A percentile compares a stretch with the other conserved stretches of the same genome.
Evolutionary conservation across 2,329 filamentous ascomycete species (phyloP).

Genomic region (Beauveria varroae): DNA sequence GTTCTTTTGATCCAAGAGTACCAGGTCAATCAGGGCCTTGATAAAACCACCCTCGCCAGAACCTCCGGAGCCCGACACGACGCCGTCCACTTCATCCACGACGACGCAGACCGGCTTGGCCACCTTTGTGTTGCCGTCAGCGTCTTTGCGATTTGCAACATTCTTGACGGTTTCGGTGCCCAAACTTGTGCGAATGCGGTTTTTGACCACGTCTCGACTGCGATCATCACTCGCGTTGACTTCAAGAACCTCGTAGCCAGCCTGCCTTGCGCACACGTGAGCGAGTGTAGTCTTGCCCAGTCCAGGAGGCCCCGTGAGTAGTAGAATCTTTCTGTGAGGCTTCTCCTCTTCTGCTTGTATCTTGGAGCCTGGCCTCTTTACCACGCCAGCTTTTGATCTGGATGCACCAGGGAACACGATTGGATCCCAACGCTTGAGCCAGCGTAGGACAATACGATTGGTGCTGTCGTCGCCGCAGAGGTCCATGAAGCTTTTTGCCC

Average conservation of each 20-base stretch:
- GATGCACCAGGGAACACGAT: slow-evolving; percentile 78
- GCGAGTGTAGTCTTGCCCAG: slow-evolving; percentile 94
- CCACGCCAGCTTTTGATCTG: slow-evolving; percentile 45
- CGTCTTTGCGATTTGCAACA: slow-evolving; percentile 52
- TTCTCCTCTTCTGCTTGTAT: slow-evolving; percentile 58
- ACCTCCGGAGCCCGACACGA: slow-evolving; percentile 68
- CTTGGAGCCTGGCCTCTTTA: slow-evolving; percentile 34
- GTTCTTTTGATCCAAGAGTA: slow-evolving; percentile 81
- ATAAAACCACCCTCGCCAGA: slow-evolving; percentile 90
- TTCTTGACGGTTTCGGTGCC: slow-evolving; percentile 90
- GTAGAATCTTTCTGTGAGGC: slow-evolving; percentile 75
- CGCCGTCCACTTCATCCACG: slow-evolving; percentile 94
- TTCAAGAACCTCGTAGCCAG: slow-evolving; percentile 92
- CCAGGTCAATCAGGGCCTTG: slow-evolving; percentile 86
- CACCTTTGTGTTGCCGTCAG: slow-evolving; percentile 54
- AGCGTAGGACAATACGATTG: slow-evolving; percentile 80
- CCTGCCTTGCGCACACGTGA: slow-evolving; percentile 90
- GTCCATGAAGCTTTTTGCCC: slow-evolving; percentile 84
- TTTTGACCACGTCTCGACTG: slow-evolving; percentile 81
- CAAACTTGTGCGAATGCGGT: slow-evolving; percentile 81
- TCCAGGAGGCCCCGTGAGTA: slow-evolving; percentile 86
- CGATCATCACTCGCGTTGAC: slow-evolving; percentile 97
- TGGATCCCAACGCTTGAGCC: slow-evolving; percentile 91
- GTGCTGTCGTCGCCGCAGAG: slow-evolving; percentile 91
- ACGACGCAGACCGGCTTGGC: slow-evolving; percentile 87